A percentile compares a stretch with the other conserved stretches of the same genome.
phyloP scores from a whole-genome alignment of 768 basidiomycete species.

The Trametes cinnabarina region DNA sequence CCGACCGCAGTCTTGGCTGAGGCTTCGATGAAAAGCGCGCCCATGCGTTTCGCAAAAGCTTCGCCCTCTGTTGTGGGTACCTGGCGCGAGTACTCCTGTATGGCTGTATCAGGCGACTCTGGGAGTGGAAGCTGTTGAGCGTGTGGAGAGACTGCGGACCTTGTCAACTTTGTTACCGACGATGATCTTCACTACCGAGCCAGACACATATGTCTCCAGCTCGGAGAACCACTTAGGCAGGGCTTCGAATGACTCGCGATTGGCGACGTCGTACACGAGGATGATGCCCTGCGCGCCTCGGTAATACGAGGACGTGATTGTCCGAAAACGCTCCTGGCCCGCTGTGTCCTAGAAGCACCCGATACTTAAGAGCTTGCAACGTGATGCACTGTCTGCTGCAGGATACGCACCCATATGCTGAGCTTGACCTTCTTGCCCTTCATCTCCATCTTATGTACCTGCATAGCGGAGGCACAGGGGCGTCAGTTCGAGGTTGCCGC shows the following conservation, averaged over 20 bases:
- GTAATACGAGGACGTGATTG: conserved; percentile 94
- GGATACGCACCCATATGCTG: conserved; percentile 86
- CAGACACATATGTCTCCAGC: conserved; percentile 88
- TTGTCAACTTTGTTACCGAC: conserved; percentile 96
- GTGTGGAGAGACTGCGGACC: conserved; percentile 35
- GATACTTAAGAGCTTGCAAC: neutral
- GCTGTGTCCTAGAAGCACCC: conserved; percentile 75
- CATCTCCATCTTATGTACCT: conserved; percentile 89
- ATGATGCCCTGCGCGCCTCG: conserved; percentile 84
- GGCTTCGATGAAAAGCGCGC: conserved; percentile 85
- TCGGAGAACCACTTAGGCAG: conserved; percentile 92
- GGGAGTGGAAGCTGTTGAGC: too few relatives aligned
- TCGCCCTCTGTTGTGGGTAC: conserved; percentile 77
- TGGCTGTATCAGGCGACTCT: neutral
- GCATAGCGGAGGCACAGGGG: neutral
- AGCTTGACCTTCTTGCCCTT: conserved; percentile 85
- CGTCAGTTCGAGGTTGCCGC: neutral
- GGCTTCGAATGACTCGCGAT: conserved; percentile 89
- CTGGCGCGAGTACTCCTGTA: conserved; percentile 85
- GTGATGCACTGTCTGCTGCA: neutral
- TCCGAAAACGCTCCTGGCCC: conserved; percentile 95
- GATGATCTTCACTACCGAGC: conserved; percentile 87
- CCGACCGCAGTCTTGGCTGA: conserved; percentile 89
- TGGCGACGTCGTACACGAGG: conserved; percentile 93
- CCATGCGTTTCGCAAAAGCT: conserved; percentile 78